Evolutionary conservation across 192 early-diverging fungal genomes (phyloP).

Genomic region (Paraglomus occultum): DNA sequence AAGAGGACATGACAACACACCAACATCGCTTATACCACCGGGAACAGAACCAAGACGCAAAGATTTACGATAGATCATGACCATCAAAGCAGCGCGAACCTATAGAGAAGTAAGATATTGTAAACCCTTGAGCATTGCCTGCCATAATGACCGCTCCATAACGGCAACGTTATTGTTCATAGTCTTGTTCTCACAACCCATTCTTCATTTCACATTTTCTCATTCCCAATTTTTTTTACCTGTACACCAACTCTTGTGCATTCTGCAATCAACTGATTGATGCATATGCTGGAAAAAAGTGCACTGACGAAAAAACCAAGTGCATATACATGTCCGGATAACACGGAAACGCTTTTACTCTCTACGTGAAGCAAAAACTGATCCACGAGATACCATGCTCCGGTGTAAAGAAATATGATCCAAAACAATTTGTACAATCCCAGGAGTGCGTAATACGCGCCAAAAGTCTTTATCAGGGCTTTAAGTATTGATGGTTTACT

Average conservation of each 20-base stretch:
- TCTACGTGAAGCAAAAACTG: conserved; percentile 45
- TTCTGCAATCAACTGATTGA: conserved; percentile 43
- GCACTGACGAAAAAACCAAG: conserved; percentile 54
- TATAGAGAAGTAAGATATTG: conserved; percentile 17
- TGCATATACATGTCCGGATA: conserved; percentile 52
- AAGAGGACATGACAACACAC: conserved; percentile 27
- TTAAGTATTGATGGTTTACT: conserved; percentile 55
- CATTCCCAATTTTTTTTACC: conserved; percentile 37
- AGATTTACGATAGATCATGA: conserved; percentile 70
- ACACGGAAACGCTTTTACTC: neutral
- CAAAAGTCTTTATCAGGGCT: conserved; percentile 59
- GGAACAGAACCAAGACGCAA: conserved; percentile 58
- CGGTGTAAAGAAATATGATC: conserved; percentile 60
- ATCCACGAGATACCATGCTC: conserved; percentile 54
- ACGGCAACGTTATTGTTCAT: conserved; percentile 26
- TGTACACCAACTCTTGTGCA: conserved; percentile 46
- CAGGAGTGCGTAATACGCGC: conserved; percentile 47
- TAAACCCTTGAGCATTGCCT: neutral
- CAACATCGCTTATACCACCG: conserved; percentile 65
- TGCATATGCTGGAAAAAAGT: conserved; percentile 39
- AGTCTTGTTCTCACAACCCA: neutral
- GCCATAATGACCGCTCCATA: neutral
- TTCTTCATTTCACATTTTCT: conserved; percentile 41
- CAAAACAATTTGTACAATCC: conserved; percentile 65
- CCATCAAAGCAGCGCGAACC: conserved; percentile 74